phyloP scores from a whole-genome alignment of 1,284 basidiomycete genomes.

The Inonotus obliquus region DNA sequence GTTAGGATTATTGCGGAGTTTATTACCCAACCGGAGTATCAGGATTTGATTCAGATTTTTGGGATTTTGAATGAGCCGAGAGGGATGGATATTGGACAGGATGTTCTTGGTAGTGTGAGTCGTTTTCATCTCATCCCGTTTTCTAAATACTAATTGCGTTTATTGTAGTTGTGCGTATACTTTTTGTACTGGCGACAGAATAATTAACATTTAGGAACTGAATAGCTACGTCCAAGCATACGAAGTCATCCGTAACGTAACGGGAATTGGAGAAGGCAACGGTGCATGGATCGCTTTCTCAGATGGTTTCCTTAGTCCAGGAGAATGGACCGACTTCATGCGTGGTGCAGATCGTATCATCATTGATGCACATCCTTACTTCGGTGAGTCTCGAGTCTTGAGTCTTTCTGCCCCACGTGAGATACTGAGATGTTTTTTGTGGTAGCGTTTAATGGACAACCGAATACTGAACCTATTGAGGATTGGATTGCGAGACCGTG shows the following conservation, averaged over 20 bases:
- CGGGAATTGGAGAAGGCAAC: slow-evolving; percentile 49
- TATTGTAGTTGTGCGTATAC: neutral
- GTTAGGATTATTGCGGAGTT: slow-evolving; percentile 56
- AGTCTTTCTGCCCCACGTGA: neutral
- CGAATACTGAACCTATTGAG: slow-evolving; percentile 33
- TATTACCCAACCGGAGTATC: slow-evolving; percentile 51
- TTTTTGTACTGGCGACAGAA: too few species aligned
- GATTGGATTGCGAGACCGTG: slow-evolving; percentile 29
- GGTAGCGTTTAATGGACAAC: slow-evolving; percentile 33
- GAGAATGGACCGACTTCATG: slow-evolving; percentile 46
- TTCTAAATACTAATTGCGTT: neutral
- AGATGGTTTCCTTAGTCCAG: slow-evolving; percentile 38
- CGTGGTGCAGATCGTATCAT: slow-evolving; percentile 51
- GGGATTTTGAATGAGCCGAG: slow-evolving; percentile 39
- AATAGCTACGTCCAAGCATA: slow-evolving; percentile 38
- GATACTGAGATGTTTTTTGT: neutral
- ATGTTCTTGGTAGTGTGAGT: slow-evolving; percentile 34
- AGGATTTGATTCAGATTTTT: slow-evolving; percentile 46
- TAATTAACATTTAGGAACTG: neutral
- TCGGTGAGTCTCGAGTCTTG: slow-evolving; percentile 16
- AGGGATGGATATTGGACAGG: slow-evolving; percentile 33
- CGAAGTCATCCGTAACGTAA: slow-evolving; percentile 50
- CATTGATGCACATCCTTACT: slow-evolving; percentile 48
- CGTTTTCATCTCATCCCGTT: slow-evolving; percentile 21
- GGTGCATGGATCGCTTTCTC: slow-evolving; percentile 53